Conservation (phyloP, 2,329 filamentous ascomycete genomes). For the Emydomyces testavorans region DNA sequence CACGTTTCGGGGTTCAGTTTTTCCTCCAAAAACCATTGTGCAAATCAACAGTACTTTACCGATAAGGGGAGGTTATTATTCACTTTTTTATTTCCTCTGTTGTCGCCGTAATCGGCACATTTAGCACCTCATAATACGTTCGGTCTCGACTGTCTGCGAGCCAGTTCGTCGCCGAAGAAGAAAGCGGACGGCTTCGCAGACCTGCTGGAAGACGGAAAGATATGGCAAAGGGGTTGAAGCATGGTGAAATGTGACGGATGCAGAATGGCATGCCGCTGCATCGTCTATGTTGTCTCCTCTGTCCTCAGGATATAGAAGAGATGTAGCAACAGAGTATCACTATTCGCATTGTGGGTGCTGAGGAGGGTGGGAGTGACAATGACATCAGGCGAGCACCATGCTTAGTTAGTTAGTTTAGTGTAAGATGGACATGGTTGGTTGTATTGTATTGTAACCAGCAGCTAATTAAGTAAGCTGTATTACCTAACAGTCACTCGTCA, state of each 20-base stretch:
- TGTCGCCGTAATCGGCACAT: conserved; percentile 58
- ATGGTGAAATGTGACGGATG: conserved; percentile 18
- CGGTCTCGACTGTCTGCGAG: conserved; percentile 26
- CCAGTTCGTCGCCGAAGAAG: conserved; percentile 30
- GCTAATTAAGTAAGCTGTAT: no score
- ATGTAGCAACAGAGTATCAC: no score
- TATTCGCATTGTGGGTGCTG: no score
- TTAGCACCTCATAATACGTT: conserved; percentile 75
- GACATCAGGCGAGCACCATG: no score
- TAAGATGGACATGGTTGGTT: no score
- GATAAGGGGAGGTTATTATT: not conserved
- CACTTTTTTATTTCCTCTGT: conserved; percentile 75
- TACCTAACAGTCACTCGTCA: no score
- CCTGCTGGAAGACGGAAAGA: conserved; percentile 13
- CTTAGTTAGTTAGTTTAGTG: no score
- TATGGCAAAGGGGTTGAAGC: conserved; percentile 13
- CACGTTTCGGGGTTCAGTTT: not conserved
- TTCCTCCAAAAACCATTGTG: not conserved
- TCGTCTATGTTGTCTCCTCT: conserved; percentile 15
- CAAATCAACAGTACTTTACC: conserved; percentile 2
- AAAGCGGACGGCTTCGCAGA: conserved; percentile 29
- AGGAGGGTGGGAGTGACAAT: no score
- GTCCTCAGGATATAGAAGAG: not conserved
- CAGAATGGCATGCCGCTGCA: conserved; percentile 54
- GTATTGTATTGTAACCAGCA: no score